Evolutionary conservation across 148 eudicot species (phyloP).

Genomic region (Limonium bicolor): DNA sequence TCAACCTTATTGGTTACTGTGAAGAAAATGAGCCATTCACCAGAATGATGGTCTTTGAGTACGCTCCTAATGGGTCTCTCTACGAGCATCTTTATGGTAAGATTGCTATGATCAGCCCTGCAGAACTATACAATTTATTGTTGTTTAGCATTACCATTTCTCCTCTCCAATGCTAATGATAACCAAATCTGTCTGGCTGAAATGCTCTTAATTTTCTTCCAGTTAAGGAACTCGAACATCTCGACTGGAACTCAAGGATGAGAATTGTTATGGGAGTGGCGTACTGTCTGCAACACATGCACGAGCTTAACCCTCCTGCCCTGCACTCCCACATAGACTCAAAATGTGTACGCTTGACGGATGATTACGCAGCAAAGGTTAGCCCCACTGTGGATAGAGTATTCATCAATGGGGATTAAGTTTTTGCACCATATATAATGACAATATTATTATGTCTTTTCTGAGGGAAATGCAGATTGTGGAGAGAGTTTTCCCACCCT

Average conservation of each 20-base stretch:
- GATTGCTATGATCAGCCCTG: too few species aligned
- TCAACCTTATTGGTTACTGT: conserved; percentile 90
- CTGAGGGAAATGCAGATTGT: conserved; percentile 28
- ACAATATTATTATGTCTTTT: too few species aligned
- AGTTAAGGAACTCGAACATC: conserved; percentile 82
- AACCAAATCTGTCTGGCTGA: too few species aligned
- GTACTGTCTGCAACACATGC: conserved; percentile 88
- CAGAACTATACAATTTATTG: neutral
- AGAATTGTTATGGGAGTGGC: conserved; percentile 84
- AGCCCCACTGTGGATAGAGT: conserved; percentile 1
- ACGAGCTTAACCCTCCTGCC: conserved; percentile 62
- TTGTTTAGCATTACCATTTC: neutral
- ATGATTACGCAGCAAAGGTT: conserved; percentile 98
- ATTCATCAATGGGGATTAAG: too few species aligned
- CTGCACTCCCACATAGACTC: conserved; percentile 41
- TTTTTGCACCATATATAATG: too few species aligned
- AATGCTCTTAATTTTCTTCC: conserved; percentile 9
- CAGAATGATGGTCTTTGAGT: conserved; percentile 96
- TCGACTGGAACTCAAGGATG: conserved; percentile 78
- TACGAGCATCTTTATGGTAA: conserved; percentile 90
- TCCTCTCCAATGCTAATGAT: too few species aligned
- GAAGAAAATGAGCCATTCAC: conserved; percentile 83
- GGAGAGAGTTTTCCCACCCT: conserved; percentile 38
- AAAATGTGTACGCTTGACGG: conserved; percentile 42
- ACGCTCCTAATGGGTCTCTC: conserved; percentile 76